These are phyloP conservation scores for Closterium sp. DNA, from an alignment of 139 green algal species.

Conservation along the genomic window DNA sequence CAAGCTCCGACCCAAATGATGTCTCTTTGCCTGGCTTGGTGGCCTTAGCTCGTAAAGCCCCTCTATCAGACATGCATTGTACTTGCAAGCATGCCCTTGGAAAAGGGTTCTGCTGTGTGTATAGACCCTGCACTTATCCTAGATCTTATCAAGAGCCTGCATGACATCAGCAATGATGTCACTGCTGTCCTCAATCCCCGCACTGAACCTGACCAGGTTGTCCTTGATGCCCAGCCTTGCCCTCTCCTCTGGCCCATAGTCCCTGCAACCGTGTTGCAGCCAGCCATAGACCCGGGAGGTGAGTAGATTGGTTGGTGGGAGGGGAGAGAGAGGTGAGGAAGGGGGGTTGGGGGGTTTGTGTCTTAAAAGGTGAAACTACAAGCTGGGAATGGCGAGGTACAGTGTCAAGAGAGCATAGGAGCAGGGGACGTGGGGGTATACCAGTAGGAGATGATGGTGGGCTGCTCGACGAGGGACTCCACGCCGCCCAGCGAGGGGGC, in stretches of 20 bases:
- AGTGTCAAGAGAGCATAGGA: background rate
- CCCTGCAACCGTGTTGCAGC: conserved; percentile 32
- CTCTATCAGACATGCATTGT: too few relatives aligned
- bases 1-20: too few relatives aligned
- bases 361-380: too few relatives aligned
- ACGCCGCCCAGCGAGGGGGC: conserved; percentile 94
- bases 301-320: background rate
- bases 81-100: too few relatives aligned
- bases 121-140: background rate
- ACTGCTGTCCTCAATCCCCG: conserved; percentile 87
- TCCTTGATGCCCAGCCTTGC: conserved; percentile 95
- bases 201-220: conserved; percentile 91
- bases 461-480: conserved; percentile 98
- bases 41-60: background rate
- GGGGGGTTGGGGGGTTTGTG: too few relatives aligned
- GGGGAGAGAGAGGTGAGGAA: too few relatives aligned
- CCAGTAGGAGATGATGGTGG: conserved; percentile 86
- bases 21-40: background rate
- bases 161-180: conserved; percentile 92
- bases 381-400: too few relatives aligned
- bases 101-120: too few relatives aligned
- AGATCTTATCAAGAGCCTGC: conserved; percentile 87
- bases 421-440: conserved; percentile 8
- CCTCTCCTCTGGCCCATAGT: conserved; percentile 78
- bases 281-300: background rate